Evolutionary conservation across 1,139 yeast species (phyloP), one percentile per base, ranked within the genome.

Genomic region (Debaryomyces sp.): DNA sequence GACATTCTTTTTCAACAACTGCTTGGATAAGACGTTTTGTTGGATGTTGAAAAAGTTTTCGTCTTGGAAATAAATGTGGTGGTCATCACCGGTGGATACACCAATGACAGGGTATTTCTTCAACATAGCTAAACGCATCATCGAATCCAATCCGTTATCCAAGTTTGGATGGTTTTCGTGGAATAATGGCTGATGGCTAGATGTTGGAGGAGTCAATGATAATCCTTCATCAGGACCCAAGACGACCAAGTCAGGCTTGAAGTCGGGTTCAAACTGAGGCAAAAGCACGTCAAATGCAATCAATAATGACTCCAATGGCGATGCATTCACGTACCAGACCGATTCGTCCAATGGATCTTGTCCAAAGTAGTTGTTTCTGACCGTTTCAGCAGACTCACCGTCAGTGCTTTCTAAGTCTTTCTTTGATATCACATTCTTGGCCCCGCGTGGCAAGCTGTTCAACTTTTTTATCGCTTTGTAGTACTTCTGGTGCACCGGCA

Each of bases 211-310:
- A 6, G 63, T 59, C 44, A 58, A 53, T 7, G 57, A 51, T 17
- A 56, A 52, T 7, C 73, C 73, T 51, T 68, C 74, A 47, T 68
- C 65, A 3, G 80, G 79, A 1, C 80, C 79, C 13, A 73, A 47
- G 15, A 77, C 46, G 2, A 76, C 67, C 56, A 76, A 60, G 53
- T 77, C 80, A 1, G 75, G 69, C 4, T 56, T 51, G 48, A 68
- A 63, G 9, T 61, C 59, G 0, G 70, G 63, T 49, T 69, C 66
- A 49, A 55, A 60, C 3, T 47, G 46, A 1, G 78, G 77, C 17
- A 75, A 52, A 36, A 77, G 58, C 17, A 64, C 59, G 48, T 71
- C 71, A 30, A 70, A 53, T 1, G 70, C 75, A 26, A 71, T 60
- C 6, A 68, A 54, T 40, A 75, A 59, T 1, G 68, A 49, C 35